phyloP scores from a whole-genome alignment of 1,284 basidiomycete genomes.

The Exobasidium cylindrosporum region DNA sequence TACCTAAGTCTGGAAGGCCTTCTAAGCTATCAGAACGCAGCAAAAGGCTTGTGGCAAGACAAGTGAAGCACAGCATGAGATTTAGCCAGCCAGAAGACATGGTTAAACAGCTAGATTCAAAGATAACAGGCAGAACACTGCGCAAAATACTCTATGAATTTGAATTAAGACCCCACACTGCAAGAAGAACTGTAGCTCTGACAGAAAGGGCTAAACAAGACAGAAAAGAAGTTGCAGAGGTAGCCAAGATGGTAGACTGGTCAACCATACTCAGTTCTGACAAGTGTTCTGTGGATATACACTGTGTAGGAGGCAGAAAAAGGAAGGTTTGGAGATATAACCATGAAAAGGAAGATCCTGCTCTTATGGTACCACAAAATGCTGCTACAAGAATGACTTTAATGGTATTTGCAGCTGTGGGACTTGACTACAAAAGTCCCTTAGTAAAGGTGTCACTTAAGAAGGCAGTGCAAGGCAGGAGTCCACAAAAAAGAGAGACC shows the following conservation, averaged over 20 bases:
- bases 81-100: no score
- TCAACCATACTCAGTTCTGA: not conserved
- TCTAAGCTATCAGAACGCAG: no score
- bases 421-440: not conserved
- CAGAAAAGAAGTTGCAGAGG: not conserved
- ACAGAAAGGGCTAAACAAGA: not conserved
- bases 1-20: no score
- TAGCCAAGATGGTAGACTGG: not conserved
- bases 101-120: no score
- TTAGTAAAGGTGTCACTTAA: not conserved
- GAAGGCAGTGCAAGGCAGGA: not conserved
- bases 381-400: not conserved
- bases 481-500: not conserved
- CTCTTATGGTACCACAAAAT: not conserved
- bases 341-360: not conserved
- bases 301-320: not conserved
- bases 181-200: not conserved
- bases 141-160: not conserved
- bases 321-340: not conserved
- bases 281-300: not conserved
- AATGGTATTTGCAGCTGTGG: not conserved
- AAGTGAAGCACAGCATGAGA: no score
- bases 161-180: not conserved
- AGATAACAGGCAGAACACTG: no score
- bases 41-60: no score